These are phyloP conservation scores for Solioccasus polychromus DNA, from an alignment of 768 basidiomycete species.

Conservation along the genomic window DNA sequence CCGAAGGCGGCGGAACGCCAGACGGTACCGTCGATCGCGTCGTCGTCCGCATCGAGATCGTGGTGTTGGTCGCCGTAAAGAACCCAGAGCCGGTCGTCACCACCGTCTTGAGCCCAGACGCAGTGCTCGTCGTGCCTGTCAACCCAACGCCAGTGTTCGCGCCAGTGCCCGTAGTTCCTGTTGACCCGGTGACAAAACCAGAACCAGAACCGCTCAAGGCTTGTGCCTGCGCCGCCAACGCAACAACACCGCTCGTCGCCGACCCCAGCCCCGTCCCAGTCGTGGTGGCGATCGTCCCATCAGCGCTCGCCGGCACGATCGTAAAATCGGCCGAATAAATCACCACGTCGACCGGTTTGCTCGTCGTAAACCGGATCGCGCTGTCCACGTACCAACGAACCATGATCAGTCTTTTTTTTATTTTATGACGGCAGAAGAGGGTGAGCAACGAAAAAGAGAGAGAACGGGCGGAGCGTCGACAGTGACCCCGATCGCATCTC, in stretches of 20 bases:
- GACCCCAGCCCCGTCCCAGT: too few species aligned
- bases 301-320: constrained; percentile 26
- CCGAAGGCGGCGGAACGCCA: constrained; percentile 9
- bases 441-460: background rate
- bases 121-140: too few species aligned
- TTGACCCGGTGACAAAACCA: too few species aligned
- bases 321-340: constrained; percentile 54
- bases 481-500: too few species aligned
- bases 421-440: too few species aligned
- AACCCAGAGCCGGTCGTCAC: constrained; percentile 1
- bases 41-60: constrained; percentile 1
- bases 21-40: constrained; percentile 1
- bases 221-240: constrained; percentile 7
- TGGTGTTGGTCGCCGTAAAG: too few species aligned
- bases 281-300: too few species aligned
- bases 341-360: constrained; percentile 22
- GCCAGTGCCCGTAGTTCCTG: too few species aligned
- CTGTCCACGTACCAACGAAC: constrained; percentile 8
- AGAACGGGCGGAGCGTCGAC: too few species aligned
- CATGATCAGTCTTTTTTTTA: too few species aligned
- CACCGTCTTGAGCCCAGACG: constrained; percentile 5
- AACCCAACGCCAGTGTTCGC: too few species aligned
- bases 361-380: constrained; percentile 33
- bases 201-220: too few species aligned
- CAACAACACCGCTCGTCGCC: constrained; percentile 1